Base-by-base conservation (phyloP, 1,284 basidiomycete genomes). In the Ceratobasidium sp. region DNA sequence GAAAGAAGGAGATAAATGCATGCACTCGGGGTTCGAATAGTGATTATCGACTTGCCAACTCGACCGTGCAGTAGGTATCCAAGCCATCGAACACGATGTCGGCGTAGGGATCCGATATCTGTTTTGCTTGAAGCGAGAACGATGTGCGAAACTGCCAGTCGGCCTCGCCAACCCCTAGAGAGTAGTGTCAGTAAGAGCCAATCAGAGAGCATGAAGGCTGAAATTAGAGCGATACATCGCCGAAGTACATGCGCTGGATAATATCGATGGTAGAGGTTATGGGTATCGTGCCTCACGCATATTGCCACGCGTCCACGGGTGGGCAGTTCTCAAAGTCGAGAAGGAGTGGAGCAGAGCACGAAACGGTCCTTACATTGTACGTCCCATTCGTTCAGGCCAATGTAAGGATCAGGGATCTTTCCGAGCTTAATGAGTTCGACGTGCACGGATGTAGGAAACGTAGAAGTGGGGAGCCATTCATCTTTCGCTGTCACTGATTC, bases 31-130 rank as follows among this genome's bases (percentile, higher is more conserved):
- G 5, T 13, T 46, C 32, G 52, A 50, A 14, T 54, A 70, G 59
- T 21, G 55, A 5, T 9, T 23, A 35, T 43, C 1, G 14, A 81
- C 90, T 81, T 75, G 93, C 94, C 69, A 94, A 81, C 41, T 82
- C 80, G 54, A 95, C 85, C 18, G 82, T 84, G 3, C 91, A 90
- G 80, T 93, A 96, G 0, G 95, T 96, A 80, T 97, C 95, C 28
- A 97, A 82, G 13, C 95, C 95, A 18, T 95, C 93, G 75, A 96
- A 94, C 8, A 95, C 84, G 28, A 97, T 83, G 78, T 96, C 93
- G 30, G 85, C 82, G 66, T 90, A 85, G 2, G 82, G 77, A 5
- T 83, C 79, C 2, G 78, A 76, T 14, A 89, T 79, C 63, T 90
- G 86, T 28, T 80, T 80, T 13, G 85, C 81, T 1, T 83, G 82